Conservation (phyloP, 2,329 filamentous ascomycete species). For the Neopestalotiopsis clavispora region DNA sequence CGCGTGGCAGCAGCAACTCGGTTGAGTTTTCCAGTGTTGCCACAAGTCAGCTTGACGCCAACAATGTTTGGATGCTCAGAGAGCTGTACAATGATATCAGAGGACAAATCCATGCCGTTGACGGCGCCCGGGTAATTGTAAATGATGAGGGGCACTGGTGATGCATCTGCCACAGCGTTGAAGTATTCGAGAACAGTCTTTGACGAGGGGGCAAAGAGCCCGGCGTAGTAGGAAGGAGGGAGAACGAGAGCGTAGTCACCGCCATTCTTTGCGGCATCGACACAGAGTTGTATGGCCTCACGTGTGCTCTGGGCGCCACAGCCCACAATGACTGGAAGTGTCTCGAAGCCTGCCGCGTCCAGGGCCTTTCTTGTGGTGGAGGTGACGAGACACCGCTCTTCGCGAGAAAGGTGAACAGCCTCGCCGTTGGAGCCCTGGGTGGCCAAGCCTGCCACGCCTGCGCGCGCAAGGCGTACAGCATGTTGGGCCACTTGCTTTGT, state of each 20-base stretch:
- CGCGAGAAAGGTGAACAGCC: conserved; percentile 76
- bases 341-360: conserved; percentile 66
- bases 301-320: conserved; percentile 75
- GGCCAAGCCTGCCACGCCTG: conserved; percentile 75
- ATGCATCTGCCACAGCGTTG: conserved; percentile 64
- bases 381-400: conserved; percentile 73
- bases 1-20: conserved; percentile 64
- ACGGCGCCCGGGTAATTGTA: conserved; percentile 74
- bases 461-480: conserved; percentile 73
- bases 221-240: conserved; percentile 77
- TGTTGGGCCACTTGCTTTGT: conserved; percentile 61
- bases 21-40: conserved; percentile 73
- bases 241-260: conserved; percentile 79
- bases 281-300: conserved; percentile 72
- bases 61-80: conserved; percentile 68
- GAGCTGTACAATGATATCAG: conserved; percentile 64
- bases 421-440: conserved; percentile 85
- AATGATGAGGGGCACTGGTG: conserved; percentile 69
- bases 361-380: conserved; percentile 72
- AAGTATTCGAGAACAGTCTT: conserved; percentile 71
- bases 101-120: conserved; percentile 67
- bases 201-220: conserved; percentile 65
- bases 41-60: conserved; percentile 72
- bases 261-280: conserved; percentile 70
- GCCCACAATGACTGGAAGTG: conserved; percentile 77